Conservation (phyloP, 352 stramenopile genomes). For the Phytophthora brassicae region DNA sequence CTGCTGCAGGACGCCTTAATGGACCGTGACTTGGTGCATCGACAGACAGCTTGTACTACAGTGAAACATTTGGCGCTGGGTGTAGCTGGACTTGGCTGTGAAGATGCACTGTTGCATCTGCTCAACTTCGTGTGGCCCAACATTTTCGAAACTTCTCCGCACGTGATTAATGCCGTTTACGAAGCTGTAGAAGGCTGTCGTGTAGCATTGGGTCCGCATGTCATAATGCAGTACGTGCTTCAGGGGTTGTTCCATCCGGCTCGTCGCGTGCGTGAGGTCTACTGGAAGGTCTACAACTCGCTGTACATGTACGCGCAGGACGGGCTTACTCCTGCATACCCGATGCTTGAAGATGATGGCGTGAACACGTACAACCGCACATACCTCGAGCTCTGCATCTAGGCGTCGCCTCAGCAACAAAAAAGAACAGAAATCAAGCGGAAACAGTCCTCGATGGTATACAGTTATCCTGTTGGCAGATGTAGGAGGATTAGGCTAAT, state of each 20-base stretch:
- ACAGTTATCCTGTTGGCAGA: conserved; percentile 13
- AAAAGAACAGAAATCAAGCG: neutral
- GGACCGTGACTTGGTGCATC: conserved; percentile 98
- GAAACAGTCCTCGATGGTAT: neutral
- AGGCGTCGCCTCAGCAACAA: conserved; percentile 10
- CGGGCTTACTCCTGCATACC: conserved; percentile 97
- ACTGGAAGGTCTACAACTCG: conserved; percentile 99
- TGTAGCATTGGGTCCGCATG: conserved; percentile 94
- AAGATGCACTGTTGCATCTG: conserved; percentile 97
- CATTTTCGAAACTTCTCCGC: conserved; percentile 98
- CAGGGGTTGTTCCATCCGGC: conserved; percentile 99
- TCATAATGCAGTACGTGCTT: conserved; percentile 97
- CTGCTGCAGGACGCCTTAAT: conserved; percentile 99
- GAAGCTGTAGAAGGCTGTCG: conserved; percentile 98
- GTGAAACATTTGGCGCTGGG: conserved; percentile 98
- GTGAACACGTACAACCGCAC: conserved; percentile 95
- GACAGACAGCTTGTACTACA: conserved; percentile 96
- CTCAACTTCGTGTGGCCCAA: conserved; percentile 99
- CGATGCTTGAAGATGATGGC: conserved; percentile 94
- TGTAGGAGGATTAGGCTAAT: conserved; percentile 19
- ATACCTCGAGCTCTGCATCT: conserved; percentile 91
- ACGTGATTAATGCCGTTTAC: conserved; percentile 99
- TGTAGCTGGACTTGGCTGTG: conserved; percentile 95
- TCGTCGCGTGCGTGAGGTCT: conserved; percentile 97
- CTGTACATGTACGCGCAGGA: conserved; percentile 99